phyloP scores from a whole-genome alignment of 805 yeast species.

The Teunomyces funiuensis region DNA sequence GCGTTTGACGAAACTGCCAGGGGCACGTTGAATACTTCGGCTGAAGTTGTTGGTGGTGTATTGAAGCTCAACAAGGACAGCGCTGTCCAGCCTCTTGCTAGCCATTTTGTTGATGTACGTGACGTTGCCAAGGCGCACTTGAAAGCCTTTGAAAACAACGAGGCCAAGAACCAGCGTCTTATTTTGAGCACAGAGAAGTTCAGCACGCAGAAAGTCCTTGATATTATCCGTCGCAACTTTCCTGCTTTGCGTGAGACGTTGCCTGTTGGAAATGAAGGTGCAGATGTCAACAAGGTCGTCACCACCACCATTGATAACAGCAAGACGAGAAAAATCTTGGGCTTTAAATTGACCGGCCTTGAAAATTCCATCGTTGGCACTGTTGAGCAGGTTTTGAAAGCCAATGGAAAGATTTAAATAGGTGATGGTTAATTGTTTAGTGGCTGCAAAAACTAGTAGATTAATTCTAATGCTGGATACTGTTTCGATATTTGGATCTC shows the following conservation, averaged over 20 bases:
- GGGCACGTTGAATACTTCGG: slow-evolving; percentile 14
- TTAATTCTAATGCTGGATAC: too few relatives aligned
- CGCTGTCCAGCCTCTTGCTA: slow-evolving; percentile 8
- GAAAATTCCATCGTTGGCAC: slow-evolving; percentile 22
- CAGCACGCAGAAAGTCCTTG: slow-evolving; percentile 17
- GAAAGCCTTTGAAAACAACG: slow-evolving; percentile 13
- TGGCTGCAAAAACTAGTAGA: too few relatives aligned
- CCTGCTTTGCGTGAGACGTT: slow-evolving; percentile 18
- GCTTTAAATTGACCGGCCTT: slow-evolving; percentile 18
- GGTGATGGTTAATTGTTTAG: not conserved
- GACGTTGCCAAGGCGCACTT: slow-evolving; percentile 17
- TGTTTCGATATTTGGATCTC: too few relatives aligned
- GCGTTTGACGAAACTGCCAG: slow-evolving; percentile 12
- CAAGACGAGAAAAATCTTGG: slow-evolving; percentile 18
- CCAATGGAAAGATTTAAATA: slow-evolving; percentile 48
- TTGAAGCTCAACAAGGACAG: slow-evolving; percentile 9
- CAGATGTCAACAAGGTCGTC: not conserved
- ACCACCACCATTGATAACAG: slow-evolving; percentile 11
- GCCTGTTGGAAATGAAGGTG: slow-evolving; percentile 18
- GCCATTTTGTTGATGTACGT: slow-evolving; percentile 21
- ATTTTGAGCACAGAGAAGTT: slow-evolving; percentile 22
- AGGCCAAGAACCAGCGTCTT: slow-evolving; percentile 26
- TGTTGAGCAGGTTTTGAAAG: slow-evolving; percentile 19
- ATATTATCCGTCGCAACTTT: slow-evolving; percentile 21
- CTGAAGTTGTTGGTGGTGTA: slow-evolving; percentile 12